A percentile compares a stretch with the other conserved stretches of the same genome.
Evolutionary conservation across 176 grass and related monocot species (phyloP).

Genomic region (Bolboschoenus planiculmis): DNA sequence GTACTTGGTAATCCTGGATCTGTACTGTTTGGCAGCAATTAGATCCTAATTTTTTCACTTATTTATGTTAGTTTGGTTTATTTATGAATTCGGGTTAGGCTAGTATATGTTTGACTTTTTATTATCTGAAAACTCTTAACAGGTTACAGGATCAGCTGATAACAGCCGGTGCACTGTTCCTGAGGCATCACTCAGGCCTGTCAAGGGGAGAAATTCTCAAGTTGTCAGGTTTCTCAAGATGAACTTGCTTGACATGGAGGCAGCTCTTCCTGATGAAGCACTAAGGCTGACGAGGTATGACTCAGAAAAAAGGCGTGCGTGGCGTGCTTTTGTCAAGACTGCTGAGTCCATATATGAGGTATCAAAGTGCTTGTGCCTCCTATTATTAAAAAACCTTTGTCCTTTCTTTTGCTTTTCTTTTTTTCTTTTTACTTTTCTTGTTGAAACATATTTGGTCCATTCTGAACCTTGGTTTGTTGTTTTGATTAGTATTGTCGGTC

Average conservation of each 20-base stretch:
- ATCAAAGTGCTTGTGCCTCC: background rate
- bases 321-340: slow-evolving; percentile 86
- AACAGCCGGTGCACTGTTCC: slow-evolving; percentile 49
- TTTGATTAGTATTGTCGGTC: background rate
- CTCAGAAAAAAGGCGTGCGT: slow-evolving; percentile 53
- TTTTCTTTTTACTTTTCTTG: background rate
- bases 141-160: slow-evolving; percentile 24
- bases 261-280: slow-evolving; percentile 67
- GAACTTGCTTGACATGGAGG: slow-evolving; percentile 89
- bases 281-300: slow-evolving; percentile 52
- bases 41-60: background rate
- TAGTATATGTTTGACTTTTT: background rate
- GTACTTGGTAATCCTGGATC: background rate
- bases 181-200: slow-evolving; percentile 56
- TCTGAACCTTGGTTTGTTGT: background rate
- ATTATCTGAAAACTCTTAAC: background rate
- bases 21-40: background rate
- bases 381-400: background rate
- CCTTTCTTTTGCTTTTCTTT: background rate
- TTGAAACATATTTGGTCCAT: background rate
- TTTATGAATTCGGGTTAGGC: background rate
- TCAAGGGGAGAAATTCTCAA: slow-evolving; percentile 65
- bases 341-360: slow-evolving; percentile 92
- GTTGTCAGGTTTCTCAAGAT: slow-evolving; percentile 74
- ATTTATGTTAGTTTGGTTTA: background rate